phyloP scores from a whole-genome alignment of 768 basidiomycete species.

The Pisolithus microcarpus region DNA sequence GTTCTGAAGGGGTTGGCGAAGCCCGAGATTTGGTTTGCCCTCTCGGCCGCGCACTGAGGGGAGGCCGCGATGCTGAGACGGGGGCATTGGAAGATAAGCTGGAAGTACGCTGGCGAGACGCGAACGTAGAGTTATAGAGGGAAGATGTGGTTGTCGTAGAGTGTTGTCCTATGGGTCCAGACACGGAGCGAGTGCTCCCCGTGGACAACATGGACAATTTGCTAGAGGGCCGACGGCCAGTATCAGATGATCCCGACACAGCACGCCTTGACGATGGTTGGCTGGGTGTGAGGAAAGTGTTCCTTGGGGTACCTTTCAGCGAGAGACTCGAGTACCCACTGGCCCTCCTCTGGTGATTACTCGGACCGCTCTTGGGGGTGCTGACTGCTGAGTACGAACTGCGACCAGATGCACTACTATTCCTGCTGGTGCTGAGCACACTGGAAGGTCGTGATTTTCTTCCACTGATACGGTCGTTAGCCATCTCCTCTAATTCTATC shows the following conservation, averaged over 20 bases:
- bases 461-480: conserved; percentile 53
- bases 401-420: conserved; percentile 43
- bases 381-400: conserved; percentile 17
- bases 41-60: conserved; percentile 31
- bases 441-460: conserved; percentile 62
- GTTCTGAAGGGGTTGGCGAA: conserved; percentile 62
- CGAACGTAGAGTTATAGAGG: conserved; percentile 59
- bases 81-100: conserved; percentile 48
- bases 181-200: conserved; percentile 56
- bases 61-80: conserved; percentile 25
- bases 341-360: conserved; percentile 18
- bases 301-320: conserved; percentile 27
- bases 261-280: conserved; percentile 38
- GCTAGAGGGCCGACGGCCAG: conserved; percentile 48
- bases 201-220: conserved; percentile 41
- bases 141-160: conserved; percentile 25
- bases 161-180: conserved; percentile 51
- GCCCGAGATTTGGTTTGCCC: conserved; percentile 38
- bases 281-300: conserved; percentile 41
- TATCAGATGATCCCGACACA: conserved; percentile 41
- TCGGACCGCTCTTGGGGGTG: conserved; percentile 7
- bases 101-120: conserved; percentile 76
- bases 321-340: conserved; percentile 26
- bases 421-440: conserved; percentile 55
- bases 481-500: conserved; percentile 78